These are phyloP conservation scores for Scheffersomyces illinoinensis DNA, from an alignment of 1,139 yeast species.

Conservation along the genomic window DNA sequence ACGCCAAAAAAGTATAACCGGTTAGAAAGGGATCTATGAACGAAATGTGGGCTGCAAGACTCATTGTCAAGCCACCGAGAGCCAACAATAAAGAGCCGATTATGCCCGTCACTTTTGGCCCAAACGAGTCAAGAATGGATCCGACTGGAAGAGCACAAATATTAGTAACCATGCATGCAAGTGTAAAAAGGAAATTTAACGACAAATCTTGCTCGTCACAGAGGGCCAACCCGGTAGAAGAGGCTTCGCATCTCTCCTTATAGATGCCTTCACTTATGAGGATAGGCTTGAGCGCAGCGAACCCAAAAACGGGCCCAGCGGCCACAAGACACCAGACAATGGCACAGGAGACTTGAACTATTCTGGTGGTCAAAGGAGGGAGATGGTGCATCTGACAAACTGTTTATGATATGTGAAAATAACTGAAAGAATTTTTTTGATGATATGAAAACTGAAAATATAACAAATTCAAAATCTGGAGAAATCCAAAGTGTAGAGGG, in stretches of 20 bases:
- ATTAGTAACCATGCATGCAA: slow-evolving; percentile 88
- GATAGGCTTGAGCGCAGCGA: slow-evolving; percentile 89
- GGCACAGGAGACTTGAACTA: slow-evolving; percentile 64
- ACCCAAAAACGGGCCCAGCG: slow-evolving; percentile 93
- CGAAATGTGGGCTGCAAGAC: slow-evolving; percentile 27
- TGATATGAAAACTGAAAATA: background rate
- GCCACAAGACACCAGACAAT: slow-evolving; percentile 84
- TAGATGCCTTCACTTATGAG: slow-evolving; percentile 79
- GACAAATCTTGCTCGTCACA: slow-evolving; percentile 80
- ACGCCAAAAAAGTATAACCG: slow-evolving; percentile 69
- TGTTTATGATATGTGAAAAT: background rate
- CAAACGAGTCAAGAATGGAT: slow-evolving; percentile 68
- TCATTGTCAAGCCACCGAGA: slow-evolving; percentile 53
- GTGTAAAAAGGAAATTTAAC: slow-evolving; percentile 77
- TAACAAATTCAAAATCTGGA: background rate
- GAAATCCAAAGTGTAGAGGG: background rate
- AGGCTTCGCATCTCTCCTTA: slow-evolving; percentile 51
- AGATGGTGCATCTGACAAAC: background rate
- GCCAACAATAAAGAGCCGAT: slow-evolving; percentile 63
- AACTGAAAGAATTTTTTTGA: background rate
- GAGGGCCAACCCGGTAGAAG: slow-evolving; percentile 18
- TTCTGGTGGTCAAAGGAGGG: slow-evolving; percentile 18
- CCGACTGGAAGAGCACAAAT: slow-evolving; percentile 83
- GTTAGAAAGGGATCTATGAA: slow-evolving; percentile 57
- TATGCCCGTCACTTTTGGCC: slow-evolving; percentile 80